Conservation (phyloP, 805 yeast genomes). For the Soucietia sequanensis region DNA sequence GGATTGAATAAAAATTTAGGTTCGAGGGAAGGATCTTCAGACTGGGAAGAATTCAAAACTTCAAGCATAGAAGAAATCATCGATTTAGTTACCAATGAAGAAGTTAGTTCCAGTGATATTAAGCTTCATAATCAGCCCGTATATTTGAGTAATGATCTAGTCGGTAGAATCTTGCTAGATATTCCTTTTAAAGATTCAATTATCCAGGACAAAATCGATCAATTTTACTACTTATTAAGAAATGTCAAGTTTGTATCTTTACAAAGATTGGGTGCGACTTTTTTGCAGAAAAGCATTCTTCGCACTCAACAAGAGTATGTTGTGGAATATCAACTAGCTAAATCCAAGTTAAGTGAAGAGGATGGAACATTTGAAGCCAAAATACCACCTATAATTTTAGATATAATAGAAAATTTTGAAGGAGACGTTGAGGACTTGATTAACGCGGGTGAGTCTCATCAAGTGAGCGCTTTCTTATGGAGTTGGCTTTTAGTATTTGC, state of each 20-base stretch:
- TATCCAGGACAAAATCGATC: slow-evolving; percentile 28
- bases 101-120: slow-evolving; percentile 13
- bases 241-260: slow-evolving; percentile 18
- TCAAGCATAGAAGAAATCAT: slow-evolving; percentile 42
- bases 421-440: slow-evolving; percentile 16
- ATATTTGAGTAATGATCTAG: slow-evolving; percentile 32
- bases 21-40: slow-evolving; percentile 1
- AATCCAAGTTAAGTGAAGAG: slow-evolving; percentile 31
- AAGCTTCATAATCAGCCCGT: slow-evolving; percentile 30
- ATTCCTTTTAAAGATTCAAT: slow-evolving; percentile 19
- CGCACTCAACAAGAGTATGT: slow-evolving; percentile 56
- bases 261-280: slow-evolving; percentile 43
- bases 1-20: slow-evolving; percentile 18
- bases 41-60: slow-evolving; percentile 14
- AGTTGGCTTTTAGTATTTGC: slow-evolving; percentile 64
- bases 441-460: slow-evolving; percentile 12
- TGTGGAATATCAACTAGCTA: slow-evolving; percentile 57
- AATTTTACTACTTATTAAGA: slow-evolving; percentile 32
- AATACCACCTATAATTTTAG: slow-evolving; percentile 43
- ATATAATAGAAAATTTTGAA: slow-evolving; percentile 28
- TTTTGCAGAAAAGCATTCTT: slow-evolving; percentile 42
- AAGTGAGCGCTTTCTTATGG: slow-evolving; percentile 51
- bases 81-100: slow-evolving; percentile 37
- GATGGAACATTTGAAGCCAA: slow-evolving; percentile 23
- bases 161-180: slow-evolving; percentile 26